Percentiles rank a stretch among this genome's conserved stretches.
Evolutionary conservation across 2,329 filamentous ascomycete species (phyloP).

Genomic region (Xylariaceae sp.): DNA sequence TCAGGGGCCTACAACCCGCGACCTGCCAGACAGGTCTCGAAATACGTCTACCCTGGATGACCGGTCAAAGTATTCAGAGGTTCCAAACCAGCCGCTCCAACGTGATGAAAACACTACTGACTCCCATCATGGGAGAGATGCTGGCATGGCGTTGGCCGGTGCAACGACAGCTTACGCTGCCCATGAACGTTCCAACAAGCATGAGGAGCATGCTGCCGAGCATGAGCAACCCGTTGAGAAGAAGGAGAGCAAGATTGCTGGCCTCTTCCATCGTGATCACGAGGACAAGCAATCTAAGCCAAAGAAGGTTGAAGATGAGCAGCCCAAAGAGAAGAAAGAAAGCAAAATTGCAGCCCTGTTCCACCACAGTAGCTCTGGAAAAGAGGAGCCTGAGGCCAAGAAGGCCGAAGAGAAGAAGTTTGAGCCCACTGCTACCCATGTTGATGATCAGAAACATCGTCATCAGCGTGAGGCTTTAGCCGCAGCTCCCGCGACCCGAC

Average conservation of each 20-base stretch:
- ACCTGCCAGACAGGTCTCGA: background rate
- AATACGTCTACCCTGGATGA: background rate
- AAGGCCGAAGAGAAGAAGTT: background rate
- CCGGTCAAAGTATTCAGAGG: background rate
- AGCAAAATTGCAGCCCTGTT: no score
- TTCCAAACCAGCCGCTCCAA: background rate
- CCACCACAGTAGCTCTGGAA: no score
- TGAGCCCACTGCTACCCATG: background rate
- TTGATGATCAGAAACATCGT: background rate
- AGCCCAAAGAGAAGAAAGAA: no score
- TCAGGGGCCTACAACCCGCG: background rate
- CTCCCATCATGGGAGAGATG: constrained; percentile 4
- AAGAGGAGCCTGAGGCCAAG: background rate
- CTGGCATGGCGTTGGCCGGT: background rate
- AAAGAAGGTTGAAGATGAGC: no score
- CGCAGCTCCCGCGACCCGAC: background rate
- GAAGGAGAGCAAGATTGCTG: constrained; percentile 1
- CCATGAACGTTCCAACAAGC: constrained; percentile 1
- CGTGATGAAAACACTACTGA: background rate
- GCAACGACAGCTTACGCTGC: background rate
- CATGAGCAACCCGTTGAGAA: background rate
- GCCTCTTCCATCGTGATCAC: background rate
- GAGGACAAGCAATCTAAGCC: background rate
- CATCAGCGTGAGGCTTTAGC: background rate
- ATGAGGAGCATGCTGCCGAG: background rate